Base-by-base conservation (phyloP, 805 yeast species). In the Metschnikowia baotianmanensis region DNA sequence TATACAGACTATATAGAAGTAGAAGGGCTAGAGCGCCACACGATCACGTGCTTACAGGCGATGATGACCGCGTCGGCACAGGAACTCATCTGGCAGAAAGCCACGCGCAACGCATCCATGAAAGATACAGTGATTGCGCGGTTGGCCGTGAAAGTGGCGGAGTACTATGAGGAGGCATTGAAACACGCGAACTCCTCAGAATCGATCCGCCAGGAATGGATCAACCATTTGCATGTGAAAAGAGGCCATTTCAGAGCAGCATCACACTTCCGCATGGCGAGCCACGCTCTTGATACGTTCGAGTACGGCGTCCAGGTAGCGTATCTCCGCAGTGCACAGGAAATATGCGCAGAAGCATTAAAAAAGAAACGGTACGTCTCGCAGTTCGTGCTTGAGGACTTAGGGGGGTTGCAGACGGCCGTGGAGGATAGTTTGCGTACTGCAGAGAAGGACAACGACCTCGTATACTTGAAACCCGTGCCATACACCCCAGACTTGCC, bases 21-120 rank as follows among this genome's bases (percentile, higher is more conserved):
- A n/a, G n/a, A n/a, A n/a, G n/a, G 79, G 38, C 60, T 86, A 12
- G 78, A 77, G 28, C 31, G 42, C 1, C 70, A 71, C 10, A 77
- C 86, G 0, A 52, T 84, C 8, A 61, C 65, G 10, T 67, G 80
- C 13, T 62, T 89, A 38, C 61, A 71, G 26, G 50, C 57, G 10
- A 54, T 88, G 25, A 76, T 77, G 77, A 56, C 85, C 28, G 93
- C 95, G 0, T 96, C 87, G 53, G 93, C 96, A 0, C 96, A 89
- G 60, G 96, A 90, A 55, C 72, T 79, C 10, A 78, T 83, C 36
- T 89, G 96, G 96, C 79, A 76, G 34, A 81, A 82, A 52, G 88
- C 96, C 0, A 38, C 65, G 3, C 60, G 69, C 0, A 58, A 63
- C 27, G 58, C 62, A 13, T 64, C 68, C 10, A 54, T 77, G 52